A percentile compares a stretch with the other conserved stretches of the same genome.
phyloP scores from a whole-genome alignment of 495 filamentous ascomycete genomes.

The Daldinia bambusicola region DNA sequence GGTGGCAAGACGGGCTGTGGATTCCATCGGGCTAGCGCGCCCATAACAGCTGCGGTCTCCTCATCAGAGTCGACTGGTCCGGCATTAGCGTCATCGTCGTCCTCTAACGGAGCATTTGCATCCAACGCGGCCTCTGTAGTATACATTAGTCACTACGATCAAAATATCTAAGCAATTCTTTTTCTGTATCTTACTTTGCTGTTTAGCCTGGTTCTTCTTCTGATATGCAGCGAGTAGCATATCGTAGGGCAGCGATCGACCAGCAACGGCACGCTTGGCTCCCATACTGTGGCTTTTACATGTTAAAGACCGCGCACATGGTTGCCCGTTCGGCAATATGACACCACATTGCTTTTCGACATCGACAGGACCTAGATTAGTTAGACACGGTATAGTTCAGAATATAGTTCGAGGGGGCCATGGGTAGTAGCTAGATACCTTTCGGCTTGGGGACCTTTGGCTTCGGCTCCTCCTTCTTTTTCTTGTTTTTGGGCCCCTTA shows the following conservation, averaged over 20 bases:
- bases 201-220: conserved; percentile 98
- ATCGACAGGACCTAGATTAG: conserved; percentile 79
- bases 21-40: conserved; percentile 76
- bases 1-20: conserved; percentile 76
- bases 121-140: conserved; percentile 85
- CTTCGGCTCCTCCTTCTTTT: conserved; percentile 97
- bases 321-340: conserved; percentile 78
- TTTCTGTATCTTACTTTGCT: conserved; percentile 74
- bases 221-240: conserved; percentile 94
- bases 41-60: conserved; percentile 89
- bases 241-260: conserved; percentile 91
- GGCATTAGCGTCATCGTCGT: conserved; percentile 79
- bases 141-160: conserved; percentile 40
- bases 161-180: not conserved
- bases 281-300: conserved; percentile 99
- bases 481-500: conserved; percentile 82
- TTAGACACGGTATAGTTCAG: conserved; percentile 26
- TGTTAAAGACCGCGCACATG: conserved; percentile 89
- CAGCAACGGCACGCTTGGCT: conserved; percentile 89
- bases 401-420: not conserved
- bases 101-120: conserved; percentile 89
- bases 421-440: conserved; percentile 56
- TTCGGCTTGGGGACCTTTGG: conserved; percentile 88
- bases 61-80: conserved; percentile 90
- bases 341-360: conserved; percentile 98